Evolutionary conservation across 2,329 filamentous ascomycete genomes (phyloP).

Genomic region (Microdochium trichocladiopsis): DNA sequence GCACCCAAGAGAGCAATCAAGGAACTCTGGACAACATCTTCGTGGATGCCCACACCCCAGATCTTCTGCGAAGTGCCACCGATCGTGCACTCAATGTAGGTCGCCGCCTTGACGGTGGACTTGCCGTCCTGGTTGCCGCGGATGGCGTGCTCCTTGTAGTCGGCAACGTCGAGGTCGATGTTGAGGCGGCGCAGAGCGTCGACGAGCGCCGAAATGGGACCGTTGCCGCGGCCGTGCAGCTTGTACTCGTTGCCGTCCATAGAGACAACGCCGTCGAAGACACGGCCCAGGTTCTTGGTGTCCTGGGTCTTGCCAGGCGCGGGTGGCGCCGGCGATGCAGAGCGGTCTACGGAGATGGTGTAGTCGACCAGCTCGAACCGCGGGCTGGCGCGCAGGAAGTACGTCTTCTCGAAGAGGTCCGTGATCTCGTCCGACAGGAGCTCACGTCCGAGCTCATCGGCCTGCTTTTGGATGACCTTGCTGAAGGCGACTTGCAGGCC

Average conservation of each 20-base stretch:
- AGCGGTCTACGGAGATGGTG: constrained; percentile 79
- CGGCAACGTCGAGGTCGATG: constrained; percentile 81
- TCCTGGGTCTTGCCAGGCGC: constrained; percentile 65
- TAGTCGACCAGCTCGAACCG: constrained; percentile 88
- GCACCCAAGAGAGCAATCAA: constrained; percentile 80
- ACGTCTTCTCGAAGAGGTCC: constrained; percentile 79
- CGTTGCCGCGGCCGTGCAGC: constrained; percentile 77
- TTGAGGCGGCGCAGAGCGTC: constrained; percentile 72
- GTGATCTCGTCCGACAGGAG: constrained; percentile 79
- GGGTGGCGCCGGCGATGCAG: constrained; percentile 63
- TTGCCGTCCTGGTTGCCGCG: constrained; percentile 75
- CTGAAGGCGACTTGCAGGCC: constrained; percentile 89
- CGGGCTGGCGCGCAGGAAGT: constrained; percentile 77
- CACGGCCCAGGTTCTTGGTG: constrained; percentile 69
- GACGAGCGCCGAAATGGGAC: constrained; percentile 82
- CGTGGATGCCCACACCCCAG: constrained; percentile 88
- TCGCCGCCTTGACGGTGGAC: constrained; percentile 93
- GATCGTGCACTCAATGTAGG: constrained; percentile 84
- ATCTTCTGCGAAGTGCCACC: constrained; percentile 62
- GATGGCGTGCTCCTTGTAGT: constrained; percentile 96
- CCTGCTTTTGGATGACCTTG: constrained; percentile 73
- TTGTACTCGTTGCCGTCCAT: constrained; percentile 76
- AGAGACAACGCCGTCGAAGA: constrained; percentile 78
- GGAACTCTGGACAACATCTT: constrained; percentile 86
- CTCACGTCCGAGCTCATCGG: constrained; percentile 77